A percentile compares a stretch with the other conserved stretches of the same genome.
Evolutionary conservation across 1,284 basidiomycete species (phyloP).

Genomic region (Trichosporon sp.): DNA sequence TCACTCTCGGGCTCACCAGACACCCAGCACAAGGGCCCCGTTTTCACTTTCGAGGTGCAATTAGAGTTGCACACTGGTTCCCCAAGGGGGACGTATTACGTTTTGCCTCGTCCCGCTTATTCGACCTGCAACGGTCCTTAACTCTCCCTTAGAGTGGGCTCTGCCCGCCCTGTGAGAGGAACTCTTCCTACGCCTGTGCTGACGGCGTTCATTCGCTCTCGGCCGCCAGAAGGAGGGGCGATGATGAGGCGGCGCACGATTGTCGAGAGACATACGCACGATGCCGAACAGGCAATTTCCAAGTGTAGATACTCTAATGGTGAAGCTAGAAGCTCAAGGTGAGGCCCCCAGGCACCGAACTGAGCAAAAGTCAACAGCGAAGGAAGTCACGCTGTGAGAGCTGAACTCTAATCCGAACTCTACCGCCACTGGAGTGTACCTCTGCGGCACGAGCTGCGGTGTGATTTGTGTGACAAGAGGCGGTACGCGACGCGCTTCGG

Average conservation of each 20-base stretch:
- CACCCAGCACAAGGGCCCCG: background rate
- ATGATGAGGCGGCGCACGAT: background rate
- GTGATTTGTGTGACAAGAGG: background rate
- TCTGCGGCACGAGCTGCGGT: background rate
- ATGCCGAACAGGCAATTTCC: background rate
- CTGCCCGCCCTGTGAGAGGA: background rate
- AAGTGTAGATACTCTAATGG: background rate
- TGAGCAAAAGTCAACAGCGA: background rate
- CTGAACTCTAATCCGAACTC: background rate
- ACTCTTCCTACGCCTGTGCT: background rate
- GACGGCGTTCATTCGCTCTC: background rate
- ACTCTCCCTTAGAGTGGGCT: slow-evolving; percentile 2
- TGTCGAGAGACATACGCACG: background rate
- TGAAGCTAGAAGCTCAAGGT: background rate
- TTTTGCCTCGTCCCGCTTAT: slow-evolving; percentile 2
- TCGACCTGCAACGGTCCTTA: background rate
- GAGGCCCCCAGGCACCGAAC: background rate
- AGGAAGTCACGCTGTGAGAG: background rate
- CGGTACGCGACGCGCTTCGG: no score
- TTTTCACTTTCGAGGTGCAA: background rate
- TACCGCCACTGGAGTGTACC: background rate
- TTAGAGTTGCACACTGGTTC: background rate
- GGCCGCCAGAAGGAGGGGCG: no score
- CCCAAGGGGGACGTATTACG: background rate
- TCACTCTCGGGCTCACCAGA: background rate